Evolutionary conservation across 441 rosid genomes (phyloP).

Genomic region (Aquilaria agallochum): DNA sequence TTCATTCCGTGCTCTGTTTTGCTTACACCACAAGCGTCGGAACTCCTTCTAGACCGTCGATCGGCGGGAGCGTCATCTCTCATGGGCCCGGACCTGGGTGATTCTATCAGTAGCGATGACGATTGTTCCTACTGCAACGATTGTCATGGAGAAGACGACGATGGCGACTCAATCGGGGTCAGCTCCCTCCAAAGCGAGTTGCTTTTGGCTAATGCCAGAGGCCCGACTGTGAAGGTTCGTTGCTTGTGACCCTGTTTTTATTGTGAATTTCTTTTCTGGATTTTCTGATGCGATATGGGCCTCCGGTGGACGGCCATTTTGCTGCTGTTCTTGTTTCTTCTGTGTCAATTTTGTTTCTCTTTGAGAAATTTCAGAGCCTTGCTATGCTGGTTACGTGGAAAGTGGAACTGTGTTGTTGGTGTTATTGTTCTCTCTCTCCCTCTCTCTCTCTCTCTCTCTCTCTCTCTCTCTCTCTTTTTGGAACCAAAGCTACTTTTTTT

Average conservation of each 20-base stretch:
- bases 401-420: too few species aligned
- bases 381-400: too few species aligned
- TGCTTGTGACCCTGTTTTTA: background rate
- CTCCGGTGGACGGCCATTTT: background rate
- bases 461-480: too few species aligned
- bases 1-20: too few species aligned
- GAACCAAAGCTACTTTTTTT: too few species aligned
- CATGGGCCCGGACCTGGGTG: slow-evolving; percentile 16
- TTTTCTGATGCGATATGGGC: background rate
- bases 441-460: too few species aligned
- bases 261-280: background rate
- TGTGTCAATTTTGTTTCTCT: background rate
- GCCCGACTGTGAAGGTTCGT: slow-evolving; percentile 19
- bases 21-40: background rate
- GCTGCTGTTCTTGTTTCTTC: background rate
- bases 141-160: slow-evolving; percentile 9
- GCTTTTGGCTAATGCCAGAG: background rate
- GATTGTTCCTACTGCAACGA: slow-evolving; percentile 5
- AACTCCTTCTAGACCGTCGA: background rate
- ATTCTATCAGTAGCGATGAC: slow-evolving; percentile 18
- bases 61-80: background rate
- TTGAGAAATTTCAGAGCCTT: background rate
- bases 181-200: slow-evolving; percentile 8
- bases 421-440: too few species aligned
- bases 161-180: slow-evolving; percentile 12